These are phyloP conservation scores for Bolboschoenoplectus hybrid DNA, from an alignment of 202 grass and related monocot genomes.

Conservation along the genomic window DNA sequence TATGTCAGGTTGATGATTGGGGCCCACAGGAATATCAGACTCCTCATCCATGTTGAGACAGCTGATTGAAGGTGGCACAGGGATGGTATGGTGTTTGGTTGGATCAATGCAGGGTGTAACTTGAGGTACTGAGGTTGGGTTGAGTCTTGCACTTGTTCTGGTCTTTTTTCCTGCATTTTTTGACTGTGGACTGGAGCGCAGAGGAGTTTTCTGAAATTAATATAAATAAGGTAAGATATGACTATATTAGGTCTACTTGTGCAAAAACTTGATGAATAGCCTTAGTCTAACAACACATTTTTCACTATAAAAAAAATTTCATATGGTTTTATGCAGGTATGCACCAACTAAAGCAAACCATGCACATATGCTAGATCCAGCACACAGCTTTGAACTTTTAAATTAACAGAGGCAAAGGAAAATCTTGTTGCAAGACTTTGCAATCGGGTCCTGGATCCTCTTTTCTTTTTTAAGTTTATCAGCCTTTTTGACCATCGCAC, in stretches of 20 bases:
- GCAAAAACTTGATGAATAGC: neutral
- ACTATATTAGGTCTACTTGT: neutral
- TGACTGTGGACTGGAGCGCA: conserved; percentile 10
- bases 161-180: conserved; percentile 6
- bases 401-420: neutral
- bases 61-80: conserved; percentile 31
- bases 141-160: conserved; percentile 14
- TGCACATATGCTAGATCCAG: neutral
- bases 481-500: neutral
- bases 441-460: neutral
- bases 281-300: neutral
- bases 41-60: conserved; percentile 48
- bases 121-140: conserved; percentile 14
- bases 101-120: neutral
- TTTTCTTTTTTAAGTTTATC: neutral
- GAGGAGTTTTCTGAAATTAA: conserved; percentile 15
- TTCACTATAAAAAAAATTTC: neutral
- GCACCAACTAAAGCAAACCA: neutral
- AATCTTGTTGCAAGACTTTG: conserved; percentile 10
- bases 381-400: neutral
- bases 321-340: neutral
- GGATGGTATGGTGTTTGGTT: neutral
- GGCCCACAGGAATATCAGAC: conserved; percentile 51
- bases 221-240: conserved; percentile 5
- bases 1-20: conserved; percentile 54